phyloP scores from a whole-genome alignment of 306 rosid genomes.

The Quercus robur region DNA sequence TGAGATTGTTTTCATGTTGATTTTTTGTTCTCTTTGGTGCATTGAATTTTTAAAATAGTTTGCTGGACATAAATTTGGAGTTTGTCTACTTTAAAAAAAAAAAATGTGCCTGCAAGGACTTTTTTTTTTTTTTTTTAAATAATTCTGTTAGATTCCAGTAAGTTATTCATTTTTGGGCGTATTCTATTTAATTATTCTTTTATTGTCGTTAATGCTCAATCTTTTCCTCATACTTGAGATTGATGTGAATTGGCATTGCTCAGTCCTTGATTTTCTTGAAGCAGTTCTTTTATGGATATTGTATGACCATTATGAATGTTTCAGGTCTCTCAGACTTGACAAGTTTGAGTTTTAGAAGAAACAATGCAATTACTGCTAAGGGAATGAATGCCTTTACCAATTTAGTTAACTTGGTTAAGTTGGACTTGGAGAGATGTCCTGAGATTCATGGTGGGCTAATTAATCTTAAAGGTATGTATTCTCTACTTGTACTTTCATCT shows the following conservation, averaged over 20 bases:
- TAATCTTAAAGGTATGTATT: constrained; percentile 65
- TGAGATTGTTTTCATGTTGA: background rate
- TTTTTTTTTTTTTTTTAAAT: too few relatives aligned
- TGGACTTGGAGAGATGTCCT: constrained; percentile 96
- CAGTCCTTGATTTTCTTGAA: background rate
- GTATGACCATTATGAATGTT: constrained; percentile 26
- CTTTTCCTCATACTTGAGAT: background rate
- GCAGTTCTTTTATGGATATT: background rate
- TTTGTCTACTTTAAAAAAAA: background rate
- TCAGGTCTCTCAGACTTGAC: constrained; percentile 82
- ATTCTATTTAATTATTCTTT: background rate
- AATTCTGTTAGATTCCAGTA: background rate
- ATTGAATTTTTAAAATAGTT: background rate
- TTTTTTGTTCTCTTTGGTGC: background rate
- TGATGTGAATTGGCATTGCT: background rate
- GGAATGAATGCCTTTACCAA: constrained; percentile 72
- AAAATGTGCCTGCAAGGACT: background rate
- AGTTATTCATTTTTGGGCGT: background rate
- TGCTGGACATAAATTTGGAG: background rate
- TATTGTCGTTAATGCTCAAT: background rate
- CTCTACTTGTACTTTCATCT: constrained; percentile 12
- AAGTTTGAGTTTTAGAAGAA: constrained; percentile 82
- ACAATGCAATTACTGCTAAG: constrained; percentile 70
- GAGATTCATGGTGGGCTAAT: constrained; percentile 83
- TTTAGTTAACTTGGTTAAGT: constrained; percentile 67